Conservation (phyloP, 1,284 basidiomycete genomes). For the Gymnopus androsaceus region DNA sequence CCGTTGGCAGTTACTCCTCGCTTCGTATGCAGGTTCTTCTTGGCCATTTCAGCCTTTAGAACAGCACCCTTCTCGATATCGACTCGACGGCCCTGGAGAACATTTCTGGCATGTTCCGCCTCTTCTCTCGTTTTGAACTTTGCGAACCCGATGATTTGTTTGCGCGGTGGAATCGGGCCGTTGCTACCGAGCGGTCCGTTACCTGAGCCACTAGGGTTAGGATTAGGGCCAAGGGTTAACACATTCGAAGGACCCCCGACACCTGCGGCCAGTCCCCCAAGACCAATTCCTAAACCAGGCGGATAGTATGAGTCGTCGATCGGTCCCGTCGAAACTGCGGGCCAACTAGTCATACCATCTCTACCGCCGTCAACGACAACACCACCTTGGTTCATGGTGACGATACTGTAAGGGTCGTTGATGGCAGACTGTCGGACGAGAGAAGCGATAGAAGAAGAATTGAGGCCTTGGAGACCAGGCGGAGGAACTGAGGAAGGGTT, state of each 20-base stretch:
- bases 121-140: slow-evolving; percentile 90
- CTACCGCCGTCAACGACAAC: slow-evolving; percentile 72
- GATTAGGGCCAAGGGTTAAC: slow-evolving; percentile 12
- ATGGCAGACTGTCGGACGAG: slow-evolving; percentile 44
- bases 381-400: slow-evolving; percentile 76
- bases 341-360: slow-evolving; percentile 73
- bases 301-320: slow-evolving; percentile 17
- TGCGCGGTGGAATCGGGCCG: slow-evolving; percentile 60
- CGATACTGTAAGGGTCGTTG: slow-evolving; percentile 78
- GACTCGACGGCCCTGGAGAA: slow-evolving; percentile 87
- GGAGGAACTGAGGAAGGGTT: background rate
- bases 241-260: slow-evolving; percentile 23
- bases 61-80: slow-evolving; percentile 95
- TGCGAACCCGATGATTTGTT: slow-evolving; percentile 98
- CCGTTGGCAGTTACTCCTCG: slow-evolving; percentile 55
- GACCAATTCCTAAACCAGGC: slow-evolving; percentile 10
- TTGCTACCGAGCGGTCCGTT: slow-evolving; percentile 30
- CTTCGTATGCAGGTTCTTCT: slow-evolving; percentile 98
- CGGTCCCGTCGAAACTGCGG: slow-evolving; percentile 44
- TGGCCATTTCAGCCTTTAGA: slow-evolving; percentile 98
- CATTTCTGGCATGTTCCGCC: slow-evolving; percentile 86
- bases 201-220: slow-evolving; percentile 8
- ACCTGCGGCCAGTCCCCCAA: slow-evolving; percentile 25
- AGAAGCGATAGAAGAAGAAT: slow-evolving; percentile 26
- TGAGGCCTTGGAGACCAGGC: slow-evolving; percentile 26